Conservation (phyloP, 106 monocot species). For the Apostasia ramifera region DNA sequence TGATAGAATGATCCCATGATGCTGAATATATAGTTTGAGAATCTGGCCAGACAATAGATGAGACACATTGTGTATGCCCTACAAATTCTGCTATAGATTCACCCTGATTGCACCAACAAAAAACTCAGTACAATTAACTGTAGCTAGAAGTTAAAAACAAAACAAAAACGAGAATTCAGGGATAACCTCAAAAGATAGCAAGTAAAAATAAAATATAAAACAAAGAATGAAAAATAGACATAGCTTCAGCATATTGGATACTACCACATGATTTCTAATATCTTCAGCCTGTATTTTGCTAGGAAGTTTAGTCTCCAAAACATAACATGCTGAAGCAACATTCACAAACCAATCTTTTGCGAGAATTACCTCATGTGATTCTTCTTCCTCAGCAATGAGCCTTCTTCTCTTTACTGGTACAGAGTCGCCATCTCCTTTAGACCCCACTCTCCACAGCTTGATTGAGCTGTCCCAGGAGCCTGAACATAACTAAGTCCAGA, state of each 20-base stretch:
- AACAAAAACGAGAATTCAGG: not conserved
- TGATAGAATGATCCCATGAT: slow-evolving; percentile 72
- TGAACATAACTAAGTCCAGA: slow-evolving; percentile 66
- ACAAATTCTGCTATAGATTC: slow-evolving; percentile 33
- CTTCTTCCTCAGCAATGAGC: slow-evolving; percentile 39
- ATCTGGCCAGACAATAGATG: slow-evolving; percentile 61
- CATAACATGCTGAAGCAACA: no score
- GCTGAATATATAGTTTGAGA: slow-evolving; percentile 50
- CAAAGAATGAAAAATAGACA: not conserved
- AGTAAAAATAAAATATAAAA: not conserved
- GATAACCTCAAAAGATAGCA: not conserved
- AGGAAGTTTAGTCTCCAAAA: no score
- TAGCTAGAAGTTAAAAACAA: not conserved
- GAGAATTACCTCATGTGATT: slow-evolving; percentile 70
- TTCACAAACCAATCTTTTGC: no score
- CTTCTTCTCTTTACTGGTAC: slow-evolving; percentile 84
- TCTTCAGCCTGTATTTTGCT: no score
- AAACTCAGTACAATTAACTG: not conserved
- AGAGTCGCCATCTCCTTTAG: slow-evolving; percentile 36
- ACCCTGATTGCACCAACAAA: slow-evolving; percentile 20
- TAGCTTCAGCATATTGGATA: no score
- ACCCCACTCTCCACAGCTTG: slow-evolving; percentile 62
- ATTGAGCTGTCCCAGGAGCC: slow-evolving; percentile 92
- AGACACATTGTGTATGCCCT: slow-evolving; percentile 67
- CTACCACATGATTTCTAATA: no score